These are phyloP conservation scores for Apophysomyces sp. DNA, from an alignment of 371 early-diverging fungal species.

Conservation along the genomic window DNA sequence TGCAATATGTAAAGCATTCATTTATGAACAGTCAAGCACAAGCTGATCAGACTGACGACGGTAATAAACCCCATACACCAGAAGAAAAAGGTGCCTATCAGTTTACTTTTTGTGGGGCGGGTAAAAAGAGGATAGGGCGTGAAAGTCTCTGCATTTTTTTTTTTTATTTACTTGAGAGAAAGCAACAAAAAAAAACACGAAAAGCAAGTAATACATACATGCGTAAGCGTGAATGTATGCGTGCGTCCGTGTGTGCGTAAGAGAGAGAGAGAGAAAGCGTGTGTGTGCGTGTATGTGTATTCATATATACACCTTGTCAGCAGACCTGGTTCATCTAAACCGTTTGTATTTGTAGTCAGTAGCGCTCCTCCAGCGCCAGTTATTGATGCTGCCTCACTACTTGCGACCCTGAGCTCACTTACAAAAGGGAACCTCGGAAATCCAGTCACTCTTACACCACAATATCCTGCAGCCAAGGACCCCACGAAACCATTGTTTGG, in stretches of 20 bases:
- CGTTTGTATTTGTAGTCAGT: neutral
- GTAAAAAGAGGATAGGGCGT: conserved; percentile 15
- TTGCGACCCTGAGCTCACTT: conserved; percentile 31
- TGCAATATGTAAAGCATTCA: conserved; percentile 35
- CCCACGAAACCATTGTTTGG: conserved; percentile 4
- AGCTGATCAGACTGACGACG: conserved; percentile 14
- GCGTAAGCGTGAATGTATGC: neutral
- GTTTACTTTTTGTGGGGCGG: neutral
- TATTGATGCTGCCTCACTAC: conserved; percentile 29
- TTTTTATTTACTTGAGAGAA: conserved; percentile 2
- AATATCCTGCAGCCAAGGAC: neutral
- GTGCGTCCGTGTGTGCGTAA: neutral
- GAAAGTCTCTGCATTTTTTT: conserved; percentile 7
- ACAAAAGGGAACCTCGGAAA: conserved; percentile 26
- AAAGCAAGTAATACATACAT: neutral
- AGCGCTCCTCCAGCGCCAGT: conserved; percentile 11
- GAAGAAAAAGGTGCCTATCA: conserved; percentile 7
- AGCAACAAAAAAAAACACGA: neutral
- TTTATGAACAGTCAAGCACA: conserved; percentile 23
- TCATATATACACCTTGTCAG: neutral
- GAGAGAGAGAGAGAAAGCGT: neutral
- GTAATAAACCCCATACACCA: conserved; percentile 15
- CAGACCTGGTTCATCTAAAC: neutral
- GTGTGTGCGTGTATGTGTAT: neutral
- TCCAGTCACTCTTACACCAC: conserved; percentile 15